These are phyloP conservation scores for Metschnikowia anglica DNA, from an alignment of 805 yeast species.

Conservation along the genomic window DNA sequence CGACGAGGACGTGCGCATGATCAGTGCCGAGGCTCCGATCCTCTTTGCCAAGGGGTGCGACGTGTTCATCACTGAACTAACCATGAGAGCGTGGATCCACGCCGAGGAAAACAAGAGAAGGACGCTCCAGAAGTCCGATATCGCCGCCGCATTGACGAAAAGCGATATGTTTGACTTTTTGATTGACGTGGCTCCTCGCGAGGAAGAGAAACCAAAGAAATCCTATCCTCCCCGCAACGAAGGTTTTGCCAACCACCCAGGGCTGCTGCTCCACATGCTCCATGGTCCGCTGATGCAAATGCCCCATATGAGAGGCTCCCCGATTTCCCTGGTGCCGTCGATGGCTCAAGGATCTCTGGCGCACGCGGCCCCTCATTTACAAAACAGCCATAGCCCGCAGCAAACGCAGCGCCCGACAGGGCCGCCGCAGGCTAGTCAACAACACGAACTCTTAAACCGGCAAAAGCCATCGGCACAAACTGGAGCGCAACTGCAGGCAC, in stretches of 20 bases:
- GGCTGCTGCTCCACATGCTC: slow-evolving; percentile 17
- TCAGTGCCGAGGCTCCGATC: slow-evolving; percentile 97
- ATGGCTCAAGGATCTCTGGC: not conserved
- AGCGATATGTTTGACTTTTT: slow-evolving; percentile 97
- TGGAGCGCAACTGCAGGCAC: not conserved
- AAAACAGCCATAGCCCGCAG: not conserved
- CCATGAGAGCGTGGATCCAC: slow-evolving; percentile 99
- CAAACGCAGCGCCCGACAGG: not conserved
- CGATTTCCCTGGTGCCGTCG: not conserved
- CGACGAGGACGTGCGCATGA: slow-evolving; percentile 96
- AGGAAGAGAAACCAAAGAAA: slow-evolving; percentile 63
- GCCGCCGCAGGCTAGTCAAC: not conserved
- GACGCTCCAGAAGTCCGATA: slow-evolving; percentile 90
- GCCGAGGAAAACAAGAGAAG: slow-evolving; percentile 96
- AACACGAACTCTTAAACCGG: not conserved
- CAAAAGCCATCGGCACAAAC: not conserved
- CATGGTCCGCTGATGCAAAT: slow-evolving; percentile 12
- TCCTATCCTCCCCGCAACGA: slow-evolving; percentile 25
- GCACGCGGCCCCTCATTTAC: not conserved
- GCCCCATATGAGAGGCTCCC: slow-evolving; percentile 9
- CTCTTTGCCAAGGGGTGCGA: slow-evolving; percentile 98
- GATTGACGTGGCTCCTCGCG: slow-evolving; percentile 94
- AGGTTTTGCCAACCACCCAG: slow-evolving; percentile 19
- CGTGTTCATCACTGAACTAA: slow-evolving; percentile 90
- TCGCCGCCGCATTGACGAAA: slow-evolving; percentile 91